Evolutionary conservation across 345 rosid species (phyloP), one percentile per base, ranked within the genome.

Genomic region (Gossypium anomalum): DNA sequence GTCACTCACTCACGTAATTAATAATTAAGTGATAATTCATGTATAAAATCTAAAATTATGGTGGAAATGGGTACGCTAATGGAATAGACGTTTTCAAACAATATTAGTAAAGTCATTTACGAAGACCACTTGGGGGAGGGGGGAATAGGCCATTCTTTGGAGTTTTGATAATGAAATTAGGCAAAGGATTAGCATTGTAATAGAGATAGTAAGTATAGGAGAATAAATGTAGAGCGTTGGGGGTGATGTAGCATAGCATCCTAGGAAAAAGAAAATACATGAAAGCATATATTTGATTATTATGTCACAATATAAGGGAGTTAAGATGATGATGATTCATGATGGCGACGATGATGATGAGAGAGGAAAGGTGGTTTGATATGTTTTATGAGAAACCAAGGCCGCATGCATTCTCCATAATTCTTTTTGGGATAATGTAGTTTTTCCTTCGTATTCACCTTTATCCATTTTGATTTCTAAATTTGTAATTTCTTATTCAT

Each of bases 211-310:
- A 53, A 34, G 41, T 34, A 34, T 4, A 34, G 41, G 34, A 3
- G 34, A 29, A 44, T 4, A 43, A 67, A 45, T 20, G 25, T 20
- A 66, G 11, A 45, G 55, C n/a, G 71, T 45, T 67, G 71, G 55
- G 5, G 11, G 53, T 20, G 17, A 7, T 20, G 45, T 34, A 17
- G 43, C n/a, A n/a, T n/a, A 70, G 60, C 22, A 71, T 43, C 75
- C 75, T 41, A 71, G 41, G 51, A 71, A 56, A 52, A 71, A 41
- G 52, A 41, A n/a, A 9, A 56, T 56, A 56, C 60, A 56, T 41
- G 29, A 16, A 44, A 17, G 41, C 71, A 69, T 60, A 25, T 25
- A 51, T 27, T 69, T 29, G 73, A 70, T 52, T 70, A 60, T 68
- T 49, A 29, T 70, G 61, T 70, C 60, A 29, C 72, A 16, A n/a